Conservation (phyloP, 164 flowering plant genomes). For the Malania oleifera region DNA sequence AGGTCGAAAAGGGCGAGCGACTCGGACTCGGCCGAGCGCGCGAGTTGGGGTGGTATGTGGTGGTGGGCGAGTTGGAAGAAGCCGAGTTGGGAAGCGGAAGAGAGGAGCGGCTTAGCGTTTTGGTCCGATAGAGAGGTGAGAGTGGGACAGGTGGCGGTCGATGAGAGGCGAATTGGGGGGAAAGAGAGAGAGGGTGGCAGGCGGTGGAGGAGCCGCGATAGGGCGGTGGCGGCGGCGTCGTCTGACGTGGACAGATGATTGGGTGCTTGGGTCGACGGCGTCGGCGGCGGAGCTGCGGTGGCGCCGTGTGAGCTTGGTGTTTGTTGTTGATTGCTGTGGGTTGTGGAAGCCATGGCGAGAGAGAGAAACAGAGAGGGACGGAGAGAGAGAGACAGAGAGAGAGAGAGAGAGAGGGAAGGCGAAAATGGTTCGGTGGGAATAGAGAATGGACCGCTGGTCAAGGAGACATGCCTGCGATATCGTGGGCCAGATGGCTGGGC, state of each 20-base stretch:
- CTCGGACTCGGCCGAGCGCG: slow-evolving; percentile 54
- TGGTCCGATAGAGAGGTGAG: slow-evolving; percentile 30
- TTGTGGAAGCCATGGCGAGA: slow-evolving; percentile 36
- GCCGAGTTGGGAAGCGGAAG: slow-evolving; percentile 39
- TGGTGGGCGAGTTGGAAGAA: slow-evolving; percentile 62
- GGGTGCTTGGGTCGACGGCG: slow-evolving; percentile 51
- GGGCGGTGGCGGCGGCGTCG: slow-evolving; percentile 36
- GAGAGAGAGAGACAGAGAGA: not conserved
- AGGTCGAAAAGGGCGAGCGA: slow-evolving; percentile 50
- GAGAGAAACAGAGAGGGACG: not conserved
- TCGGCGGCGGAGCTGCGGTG: slow-evolving; percentile 84
- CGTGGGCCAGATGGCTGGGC: no score
- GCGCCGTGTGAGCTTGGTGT: slow-evolving; percentile 23
- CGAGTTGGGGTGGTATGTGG: slow-evolving; percentile 40
- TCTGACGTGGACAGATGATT: slow-evolving; percentile 23
- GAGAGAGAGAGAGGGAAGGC: no score
- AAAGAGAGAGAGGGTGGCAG: slow-evolving; percentile 66
- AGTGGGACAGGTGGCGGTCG: slow-evolving; percentile 30
- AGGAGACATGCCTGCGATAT: no score
- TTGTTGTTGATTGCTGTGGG: slow-evolving; percentile 24
- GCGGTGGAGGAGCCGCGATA: slow-evolving; percentile 57
- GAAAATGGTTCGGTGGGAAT: no score
- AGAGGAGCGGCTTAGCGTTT: slow-evolving; percentile 13
- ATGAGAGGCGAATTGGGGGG: slow-evolving; percentile 43
- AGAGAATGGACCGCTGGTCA: no score